These are phyloP conservation scores for Trichoderma cornu-damae DNA, from an alignment of 2,329 filamentous ascomycete species.

Conservation along the genomic window DNA sequence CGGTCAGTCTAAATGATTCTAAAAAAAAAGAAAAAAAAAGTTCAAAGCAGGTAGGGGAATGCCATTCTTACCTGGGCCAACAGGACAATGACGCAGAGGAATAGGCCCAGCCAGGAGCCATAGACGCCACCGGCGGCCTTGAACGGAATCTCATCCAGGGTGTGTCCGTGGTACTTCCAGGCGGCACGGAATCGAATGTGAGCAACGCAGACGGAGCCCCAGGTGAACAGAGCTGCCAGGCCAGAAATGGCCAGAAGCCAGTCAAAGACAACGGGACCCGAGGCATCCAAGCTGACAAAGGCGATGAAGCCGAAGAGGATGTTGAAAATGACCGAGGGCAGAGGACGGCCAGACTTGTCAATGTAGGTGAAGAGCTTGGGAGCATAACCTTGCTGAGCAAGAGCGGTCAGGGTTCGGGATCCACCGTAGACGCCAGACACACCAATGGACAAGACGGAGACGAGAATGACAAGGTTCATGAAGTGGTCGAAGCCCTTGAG, in stretches of 20 bases:
- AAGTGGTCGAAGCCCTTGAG: slow-evolving; percentile 43
- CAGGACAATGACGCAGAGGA: slow-evolving; percentile 51
- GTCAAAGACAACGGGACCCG: slow-evolving; percentile 49
- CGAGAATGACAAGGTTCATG: slow-evolving; percentile 48
- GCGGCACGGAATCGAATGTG: slow-evolving; percentile 61
- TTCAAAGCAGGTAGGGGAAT: not conserved
- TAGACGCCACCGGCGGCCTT: slow-evolving; percentile 42
- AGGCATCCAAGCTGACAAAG: slow-evolving; percentile 40
- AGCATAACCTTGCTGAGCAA: slow-evolving; percentile 48
- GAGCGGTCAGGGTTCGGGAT: slow-evolving; percentile 48
- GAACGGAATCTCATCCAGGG: slow-evolving; percentile 39
- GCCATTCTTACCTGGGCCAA: slow-evolving; percentile 47
- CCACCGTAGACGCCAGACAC: slow-evolving; percentile 49
- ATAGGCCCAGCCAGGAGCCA: slow-evolving; percentile 61
- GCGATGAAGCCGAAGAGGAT: slow-evolving; percentile 42
- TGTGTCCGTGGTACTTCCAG: slow-evolving; percentile 55
- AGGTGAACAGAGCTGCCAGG: slow-evolving; percentile 57
- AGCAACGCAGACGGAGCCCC: slow-evolving; percentile 58
- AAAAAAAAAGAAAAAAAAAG: not conserved
- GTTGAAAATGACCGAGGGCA: slow-evolving; percentile 39
- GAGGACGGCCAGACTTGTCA: slow-evolving; percentile 46
- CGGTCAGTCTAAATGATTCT: slow-evolving; percentile 13
- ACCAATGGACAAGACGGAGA: slow-evolving; percentile 48
- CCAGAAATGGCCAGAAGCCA: slow-evolving; percentile 60
- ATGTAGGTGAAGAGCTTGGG: slow-evolving; percentile 48